Evolutionary conservation across 306 rosid species (phyloP).

Genomic region (Castanea sativa): DNA sequence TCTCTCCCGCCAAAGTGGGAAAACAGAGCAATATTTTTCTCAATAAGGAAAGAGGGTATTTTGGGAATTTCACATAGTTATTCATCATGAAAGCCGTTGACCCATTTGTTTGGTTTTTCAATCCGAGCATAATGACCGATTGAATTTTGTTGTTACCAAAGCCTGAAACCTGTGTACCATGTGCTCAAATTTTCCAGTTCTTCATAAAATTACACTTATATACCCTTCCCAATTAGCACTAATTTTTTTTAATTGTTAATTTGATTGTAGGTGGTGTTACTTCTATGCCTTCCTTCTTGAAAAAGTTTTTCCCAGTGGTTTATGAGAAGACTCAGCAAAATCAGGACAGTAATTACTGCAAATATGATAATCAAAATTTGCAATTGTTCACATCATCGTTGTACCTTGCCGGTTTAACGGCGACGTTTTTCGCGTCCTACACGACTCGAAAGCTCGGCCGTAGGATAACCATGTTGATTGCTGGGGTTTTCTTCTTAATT

Average conservation of each 20-base stretch:
- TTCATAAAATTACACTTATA: not conserved
- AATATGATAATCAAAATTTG: constrained; percentile 49
- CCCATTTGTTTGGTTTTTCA: not conserved
- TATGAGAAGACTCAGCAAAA: constrained; percentile 29
- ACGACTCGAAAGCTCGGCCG: constrained; percentile 54
- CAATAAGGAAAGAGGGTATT: not conserved
- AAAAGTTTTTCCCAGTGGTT: constrained; percentile 56
- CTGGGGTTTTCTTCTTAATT: constrained; percentile 55
- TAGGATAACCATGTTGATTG: constrained; percentile 62
- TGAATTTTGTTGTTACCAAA: not conserved
- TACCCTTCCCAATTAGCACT: not conserved
- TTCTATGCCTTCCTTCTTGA: constrained; percentile 53
- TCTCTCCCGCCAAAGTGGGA: no score
- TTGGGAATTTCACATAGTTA: not conserved
- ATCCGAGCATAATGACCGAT: not conserved
- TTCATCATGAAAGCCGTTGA: not conserved
- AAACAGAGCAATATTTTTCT: not conserved
- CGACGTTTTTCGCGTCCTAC: constrained; percentile 59
- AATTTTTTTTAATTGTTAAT: not conserved
- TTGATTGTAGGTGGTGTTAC: constrained; percentile 60
- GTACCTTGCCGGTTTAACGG: constrained; percentile 53
- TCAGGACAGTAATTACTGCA: constrained; percentile 52
- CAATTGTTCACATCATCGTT: constrained; percentile 68
- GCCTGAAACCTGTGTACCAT: not conserved
- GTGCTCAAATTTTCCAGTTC: not conserved